Conservation (phyloP, 2,329 filamentous ascomycete species). For the Colletotrichum sidae region DNA sequence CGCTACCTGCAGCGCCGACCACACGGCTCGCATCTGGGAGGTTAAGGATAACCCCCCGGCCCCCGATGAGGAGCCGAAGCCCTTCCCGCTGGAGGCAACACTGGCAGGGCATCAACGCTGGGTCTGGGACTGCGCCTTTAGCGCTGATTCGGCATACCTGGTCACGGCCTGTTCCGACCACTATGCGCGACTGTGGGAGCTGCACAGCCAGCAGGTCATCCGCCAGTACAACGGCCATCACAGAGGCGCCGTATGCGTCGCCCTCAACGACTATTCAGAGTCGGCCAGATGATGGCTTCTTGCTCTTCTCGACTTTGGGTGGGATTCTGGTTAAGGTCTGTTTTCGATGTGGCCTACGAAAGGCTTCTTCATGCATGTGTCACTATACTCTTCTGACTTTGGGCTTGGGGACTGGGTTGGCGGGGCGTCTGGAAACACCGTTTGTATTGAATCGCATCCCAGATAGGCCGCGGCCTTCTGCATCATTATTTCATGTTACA, state of each 20-base stretch:
- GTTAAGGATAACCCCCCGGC: conserved; percentile 75
- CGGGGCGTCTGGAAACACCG: conserved; percentile 37
- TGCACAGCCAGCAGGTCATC: conserved; percentile 88
- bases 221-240: conserved; percentile 96
- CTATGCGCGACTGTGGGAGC: conserved; percentile 91
- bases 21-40: conserved; percentile 96
- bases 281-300: conserved; percentile 47
- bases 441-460: conserved; percentile 31
- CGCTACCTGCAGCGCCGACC: conserved; percentile 92
- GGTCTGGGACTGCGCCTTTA: conserved; percentile 98
- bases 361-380: conserved; percentile 21
- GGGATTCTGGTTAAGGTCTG: conserved; percentile 6
- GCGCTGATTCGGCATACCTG: conserved; percentile 90
- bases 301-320: neutral
- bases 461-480: conserved; percentile 30
- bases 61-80: conserved; percentile 59
- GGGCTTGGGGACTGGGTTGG: conserved; percentile 34
- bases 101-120: conserved; percentile 92
- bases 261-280: conserved; percentile 86
- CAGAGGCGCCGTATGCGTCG: conserved; percentile 90
- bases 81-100: conserved; percentile 85
- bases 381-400: conserved; percentile 20
- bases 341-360: conserved; percentile 22
- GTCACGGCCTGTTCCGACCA: conserved; percentile 95
- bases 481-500: conserved; percentile 24